Conservation (phyloP, 2,329 filamentous ascomycete genomes). For the Pseudogymnoascus sp. region DNA sequence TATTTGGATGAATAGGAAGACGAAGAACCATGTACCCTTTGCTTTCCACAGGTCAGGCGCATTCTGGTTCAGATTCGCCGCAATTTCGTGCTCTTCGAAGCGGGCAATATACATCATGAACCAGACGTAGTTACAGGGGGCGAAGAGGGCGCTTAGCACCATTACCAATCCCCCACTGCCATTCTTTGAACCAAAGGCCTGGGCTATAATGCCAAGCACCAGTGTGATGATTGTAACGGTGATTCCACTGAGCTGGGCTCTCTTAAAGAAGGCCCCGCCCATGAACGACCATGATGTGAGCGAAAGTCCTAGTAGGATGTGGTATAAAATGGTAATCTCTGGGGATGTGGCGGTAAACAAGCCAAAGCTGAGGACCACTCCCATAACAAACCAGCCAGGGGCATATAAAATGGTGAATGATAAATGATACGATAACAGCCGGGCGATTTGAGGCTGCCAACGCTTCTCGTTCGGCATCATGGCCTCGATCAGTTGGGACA, state of each 20-base stretch:
- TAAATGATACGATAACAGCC: conserved; percentile 72
- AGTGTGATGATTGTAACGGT: conserved; percentile 65
- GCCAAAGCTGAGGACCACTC: conserved; percentile 53
- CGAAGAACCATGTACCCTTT: conserved; percentile 68
- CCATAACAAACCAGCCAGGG: conserved; percentile 75
- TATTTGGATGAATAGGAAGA: conserved; percentile 72
- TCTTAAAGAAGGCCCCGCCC: conserved; percentile 76
- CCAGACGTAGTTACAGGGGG: conserved; percentile 81
- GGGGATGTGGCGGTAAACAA: conserved; percentile 59
- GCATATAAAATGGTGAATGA: conserved; percentile 74
- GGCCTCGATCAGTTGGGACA: conserved; percentile 81
- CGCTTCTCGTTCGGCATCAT: conserved; percentile 74
- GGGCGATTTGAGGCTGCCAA: conserved; percentile 71
- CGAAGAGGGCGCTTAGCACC: conserved; percentile 68
- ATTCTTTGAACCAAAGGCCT: conserved; percentile 50
- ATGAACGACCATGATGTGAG: conserved; percentile 75
- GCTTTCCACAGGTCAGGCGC: conserved; percentile 64
- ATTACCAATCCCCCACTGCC: conserved; percentile 57
- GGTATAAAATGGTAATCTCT: conserved; percentile 64
- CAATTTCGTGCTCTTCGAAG: conserved; percentile 57
- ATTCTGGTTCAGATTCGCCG: conserved; percentile 53
- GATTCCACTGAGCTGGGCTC: conserved; percentile 81
- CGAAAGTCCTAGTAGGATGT: conserved; percentile 68
- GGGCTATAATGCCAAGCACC: conserved; percentile 73
- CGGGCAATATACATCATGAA: conserved; percentile 70